Evolutionary conservation across 2,329 filamentous ascomycete genomes (phyloP), one percentile per base, ranked within the genome.

Genomic region (Ceratocystis cacaofunesta): DNA sequence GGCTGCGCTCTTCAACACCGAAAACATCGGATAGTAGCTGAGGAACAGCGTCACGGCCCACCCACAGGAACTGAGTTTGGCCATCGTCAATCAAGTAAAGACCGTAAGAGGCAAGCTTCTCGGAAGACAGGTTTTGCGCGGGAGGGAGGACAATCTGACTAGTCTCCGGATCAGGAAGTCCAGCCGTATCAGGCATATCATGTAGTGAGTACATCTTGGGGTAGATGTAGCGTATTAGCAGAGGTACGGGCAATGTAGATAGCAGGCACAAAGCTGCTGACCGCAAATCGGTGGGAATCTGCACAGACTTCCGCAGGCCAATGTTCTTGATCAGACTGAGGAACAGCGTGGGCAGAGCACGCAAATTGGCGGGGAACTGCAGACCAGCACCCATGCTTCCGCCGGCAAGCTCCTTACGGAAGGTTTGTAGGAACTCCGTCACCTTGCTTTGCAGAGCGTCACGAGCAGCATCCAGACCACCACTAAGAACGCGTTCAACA

Each of bases 41-140:
- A 1, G 91, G 90, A 32, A 99, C 90, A 1, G 92, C 88, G 70
- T 99, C 92, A 44, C 92, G 86, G 15, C 94, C 94, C 22, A 97
- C 82, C 94, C 94, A 99, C 61, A 99, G 77, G 81, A 99, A 99
- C 74, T 99, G 94, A 5, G 90, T 96, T 76, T 96, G 92, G 2
- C 92, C 92, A 72, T 99, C 94, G 71, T 99, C 94, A 71, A 99
- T 94, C 66, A 99, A 82, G 75, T 99, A 99, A 19, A 99, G 79
- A 32, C 94, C 94, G 72, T 95, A 96, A 0, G 91, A 84, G 2
- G 90, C 89, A 62, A 99, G 83, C 60, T 88, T 85, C 74, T 92
- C 90, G 1, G 92, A 96, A 2, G 90, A 91, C 66, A 97, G 81
- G 74, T 96, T 96, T 71, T 90, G 72, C 0, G 89, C 81, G 3